These are phyloP conservation scores for Crucibulum cyathiforme DNA, from an alignment of 1,284 basidiomycete species.

Conservation along the genomic window DNA sequence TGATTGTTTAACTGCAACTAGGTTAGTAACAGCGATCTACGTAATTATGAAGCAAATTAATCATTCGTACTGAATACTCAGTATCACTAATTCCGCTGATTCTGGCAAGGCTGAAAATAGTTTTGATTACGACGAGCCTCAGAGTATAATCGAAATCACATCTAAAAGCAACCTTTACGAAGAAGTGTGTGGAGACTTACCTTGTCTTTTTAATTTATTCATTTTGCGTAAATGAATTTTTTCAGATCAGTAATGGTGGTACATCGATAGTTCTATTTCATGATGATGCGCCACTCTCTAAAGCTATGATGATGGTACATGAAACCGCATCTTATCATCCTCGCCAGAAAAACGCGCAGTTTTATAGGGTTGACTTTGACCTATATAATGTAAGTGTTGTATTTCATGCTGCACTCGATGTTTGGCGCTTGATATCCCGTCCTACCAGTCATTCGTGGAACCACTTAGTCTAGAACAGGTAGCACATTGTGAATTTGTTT, in stretches of 20 bases:
- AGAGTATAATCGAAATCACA: neutral
- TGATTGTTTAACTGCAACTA: neutral
- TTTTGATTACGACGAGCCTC: no score
- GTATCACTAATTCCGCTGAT: neutral
- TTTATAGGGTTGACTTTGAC: neutral
- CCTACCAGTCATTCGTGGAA: neutral
- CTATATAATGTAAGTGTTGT: neutral
- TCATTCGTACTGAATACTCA: neutral
- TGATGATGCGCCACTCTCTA: neutral
- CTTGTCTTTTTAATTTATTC: neutral
- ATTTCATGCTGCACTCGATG: neutral
- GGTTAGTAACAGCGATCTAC: neutral
- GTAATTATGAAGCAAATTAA: neutral
- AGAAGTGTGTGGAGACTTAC: neutral
- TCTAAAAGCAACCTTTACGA: neutral
- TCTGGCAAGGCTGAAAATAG: no score
- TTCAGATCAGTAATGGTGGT: neutral
- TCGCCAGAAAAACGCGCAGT: neutral
- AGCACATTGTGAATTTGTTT: neutral
- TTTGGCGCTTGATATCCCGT: neutral
- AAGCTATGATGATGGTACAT: neutral
- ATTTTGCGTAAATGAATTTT: neutral
- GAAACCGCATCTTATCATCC: neutral
- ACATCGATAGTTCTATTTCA: neutral
- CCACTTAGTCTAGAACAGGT: neutral